Base-by-base conservation (phyloP, 1,139 yeast genomes). In the Pichia sp. region DNA sequence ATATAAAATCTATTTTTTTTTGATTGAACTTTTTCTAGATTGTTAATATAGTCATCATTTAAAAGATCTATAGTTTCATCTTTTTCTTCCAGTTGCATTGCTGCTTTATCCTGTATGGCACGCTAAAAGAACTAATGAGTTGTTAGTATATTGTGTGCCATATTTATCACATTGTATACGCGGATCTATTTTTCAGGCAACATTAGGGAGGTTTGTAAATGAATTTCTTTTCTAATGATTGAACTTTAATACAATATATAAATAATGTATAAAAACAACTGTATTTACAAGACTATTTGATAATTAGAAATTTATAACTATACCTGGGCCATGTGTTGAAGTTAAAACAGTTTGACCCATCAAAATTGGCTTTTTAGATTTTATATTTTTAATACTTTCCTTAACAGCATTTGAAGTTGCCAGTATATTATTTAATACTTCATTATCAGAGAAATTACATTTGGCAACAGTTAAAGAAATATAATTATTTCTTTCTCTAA, bases 291-390 rank as follows among this genome's bases (percentile, higher is more conserved):
- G 43, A 11, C 12, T 30, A 30, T 22, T 17, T 28, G 2, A 14
- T 11, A 9, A 26, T 51, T 53, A 64, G 44, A 77, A 76, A 61
- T 83, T 77, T 45, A 88, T 77, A 35, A 83, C 81, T 41, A 85
- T 70, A 21, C 89, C 81, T 2, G 96, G 96, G 24, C 95, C 93
- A 52, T 72, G 74, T 12, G 95, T 82, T 36, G 88, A 75, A 31
- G 80, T 70, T 44, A 88, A 61, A 23, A 73, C 70, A 12, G 94
- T 73, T 52, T 78, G 79, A 24, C 95, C 94, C 42, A 88, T 57
- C 43, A 79, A 59, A 57, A 81, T 78, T 38, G 86, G 84, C 59
- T 74, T 81, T 57, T 79, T 82, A 22, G 79, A 64, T 45, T 78
- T 79, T 33, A 70, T 68, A 5, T 68, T 64, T 18, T 72, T 65